Percentiles rank a stretch among this genome's conserved stretches.
Evolutionary conservation across 805 yeast species (phyloP).

Genomic region (Cyberlindnera americana): DNA sequence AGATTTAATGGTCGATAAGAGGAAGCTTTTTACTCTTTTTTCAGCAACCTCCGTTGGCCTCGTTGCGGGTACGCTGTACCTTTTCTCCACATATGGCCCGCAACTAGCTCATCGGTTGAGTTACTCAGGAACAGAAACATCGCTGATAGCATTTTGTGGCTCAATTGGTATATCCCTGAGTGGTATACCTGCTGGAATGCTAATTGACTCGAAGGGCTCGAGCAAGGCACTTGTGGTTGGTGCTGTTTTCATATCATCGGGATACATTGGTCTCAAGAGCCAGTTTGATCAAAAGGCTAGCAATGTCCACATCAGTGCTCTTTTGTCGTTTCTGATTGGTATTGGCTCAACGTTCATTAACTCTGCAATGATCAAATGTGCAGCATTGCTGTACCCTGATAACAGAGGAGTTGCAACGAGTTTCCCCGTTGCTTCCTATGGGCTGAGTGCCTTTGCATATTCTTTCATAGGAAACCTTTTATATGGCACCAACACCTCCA

Average conservation of each 20-base stretch:
- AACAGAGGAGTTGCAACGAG: slow-evolving; percentile 73
- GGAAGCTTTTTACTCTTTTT: slow-evolving; percentile 13
- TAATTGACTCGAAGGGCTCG: slow-evolving; percentile 64
- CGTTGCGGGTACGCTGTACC: slow-evolving; percentile 70
- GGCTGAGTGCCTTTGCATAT: slow-evolving; percentile 67
- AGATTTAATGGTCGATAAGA: slow-evolving; percentile 6
- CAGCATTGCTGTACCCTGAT: slow-evolving; percentile 66
- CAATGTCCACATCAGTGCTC: slow-evolving; percentile 39
- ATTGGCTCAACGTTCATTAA: slow-evolving; percentile 65
- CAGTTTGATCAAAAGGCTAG: slow-evolving; percentile 44
- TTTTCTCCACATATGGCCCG: slow-evolving; percentile 76
- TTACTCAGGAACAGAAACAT: slow-evolving; percentile 59
- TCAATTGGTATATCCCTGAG: slow-evolving; percentile 57
- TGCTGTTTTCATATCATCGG: slow-evolving; percentile 43
- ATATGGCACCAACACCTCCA: slow-evolving; percentile 56
- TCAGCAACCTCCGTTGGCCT: slow-evolving; percentile 39
- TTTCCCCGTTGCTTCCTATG: slow-evolving; percentile 70
- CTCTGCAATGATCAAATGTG: slow-evolving; percentile 65
- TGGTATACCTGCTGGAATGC: slow-evolving; percentile 65
- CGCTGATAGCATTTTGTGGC: slow-evolving; percentile 64
- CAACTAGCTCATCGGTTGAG: slow-evolving; percentile 59
- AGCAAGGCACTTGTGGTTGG: slow-evolving; percentile 49
- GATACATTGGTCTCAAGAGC: slow-evolving; percentile 52
- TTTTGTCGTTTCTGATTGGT: slow-evolving; percentile 56
- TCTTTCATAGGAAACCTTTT: slow-evolving; percentile 51